These are phyloP conservation scores for Penicillium lividum DNA, from an alignment of 495 filamentous ascomycete genomes.

Conservation along the genomic window DNA sequence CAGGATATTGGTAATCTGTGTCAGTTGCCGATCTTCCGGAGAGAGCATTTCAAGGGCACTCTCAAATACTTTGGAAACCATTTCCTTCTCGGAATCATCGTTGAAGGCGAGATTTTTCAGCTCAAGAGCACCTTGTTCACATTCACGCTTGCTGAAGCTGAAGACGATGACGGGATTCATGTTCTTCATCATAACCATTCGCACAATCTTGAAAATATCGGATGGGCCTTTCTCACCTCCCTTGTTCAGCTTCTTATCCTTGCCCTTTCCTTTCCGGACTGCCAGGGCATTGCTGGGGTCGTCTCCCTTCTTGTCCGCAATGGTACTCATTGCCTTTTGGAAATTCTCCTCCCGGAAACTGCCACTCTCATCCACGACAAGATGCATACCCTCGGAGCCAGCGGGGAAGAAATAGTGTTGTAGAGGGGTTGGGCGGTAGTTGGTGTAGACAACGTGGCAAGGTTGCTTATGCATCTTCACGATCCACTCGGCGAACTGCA, in stretches of 20 bases:
- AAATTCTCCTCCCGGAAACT: conserved; percentile 96
- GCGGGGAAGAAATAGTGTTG: conserved; percentile 98
- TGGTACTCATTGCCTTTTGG: conserved; percentile 85
- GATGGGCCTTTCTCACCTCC: conserved; percentile 71
- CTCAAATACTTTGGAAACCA: conserved; percentile 91
- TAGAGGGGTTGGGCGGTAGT: conserved; percentile 92
- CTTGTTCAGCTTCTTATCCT: conserved; percentile 87
- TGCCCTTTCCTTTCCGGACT: conserved; percentile 80
- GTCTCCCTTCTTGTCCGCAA: conserved; percentile 85
- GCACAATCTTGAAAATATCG: conserved; percentile 96
- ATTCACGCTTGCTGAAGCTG: conserved; percentile 97
- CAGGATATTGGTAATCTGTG: conserved; percentile 88
- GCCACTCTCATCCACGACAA: conserved; percentile 95
- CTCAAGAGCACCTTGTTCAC: conserved; percentile 80
- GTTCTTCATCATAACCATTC: conserved; percentile 96
- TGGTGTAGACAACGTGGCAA: conserved; percentile 97
- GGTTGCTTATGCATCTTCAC: conserved; percentile 95
- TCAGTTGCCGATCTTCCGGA: conserved; percentile 82
- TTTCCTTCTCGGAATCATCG: conserved; percentile 89
- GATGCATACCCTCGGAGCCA: conserved; percentile 88
- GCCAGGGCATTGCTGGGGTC: conserved; percentile 77
- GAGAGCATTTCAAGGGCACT: conserved; percentile 89
- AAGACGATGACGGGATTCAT: conserved; percentile 98
- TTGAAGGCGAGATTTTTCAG: conserved; percentile 92
- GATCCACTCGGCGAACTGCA: conserved; percentile 99